Evolutionary conservation across 1,284 basidiomycete species (phyloP).

Genomic region (Cutaneotrichosporon dermatis): DNA sequence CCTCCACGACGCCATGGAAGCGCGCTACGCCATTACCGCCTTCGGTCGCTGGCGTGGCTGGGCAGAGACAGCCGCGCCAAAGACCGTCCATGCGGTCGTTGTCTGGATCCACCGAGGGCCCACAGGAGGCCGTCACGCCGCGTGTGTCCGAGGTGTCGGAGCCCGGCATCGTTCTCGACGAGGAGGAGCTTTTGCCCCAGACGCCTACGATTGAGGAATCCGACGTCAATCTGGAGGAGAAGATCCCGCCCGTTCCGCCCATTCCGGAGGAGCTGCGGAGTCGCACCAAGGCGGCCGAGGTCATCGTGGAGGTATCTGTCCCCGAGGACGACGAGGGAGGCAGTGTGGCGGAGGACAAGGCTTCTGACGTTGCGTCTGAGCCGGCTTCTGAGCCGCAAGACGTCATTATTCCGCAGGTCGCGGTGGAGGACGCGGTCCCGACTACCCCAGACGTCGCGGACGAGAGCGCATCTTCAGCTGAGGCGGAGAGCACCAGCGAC

Average conservation of each 20-base stretch:
- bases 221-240: neutral
- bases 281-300: neutral
- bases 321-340: neutral
- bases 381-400: too few species aligned
- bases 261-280: neutral
- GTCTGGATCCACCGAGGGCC: conserved; percentile 33
- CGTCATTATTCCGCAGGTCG: too few species aligned
- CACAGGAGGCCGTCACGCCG: conserved; percentile 31
- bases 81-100: conserved; percentile 24
- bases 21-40: conserved; percentile 20
- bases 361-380: neutral
- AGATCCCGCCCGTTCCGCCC: neutral
- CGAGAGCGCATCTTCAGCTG: too few species aligned
- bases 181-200: conserved; percentile 6
- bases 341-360: neutral
- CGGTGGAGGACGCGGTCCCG: too few species aligned
- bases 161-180: conserved; percentile 30
- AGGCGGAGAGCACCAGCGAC: too few species aligned
- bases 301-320: neutral
- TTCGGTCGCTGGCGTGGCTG: conserved; percentile 12
- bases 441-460: too few species aligned
- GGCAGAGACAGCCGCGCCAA: conserved; percentile 1
- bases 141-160: conserved; percentile 21
- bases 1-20: conserved; percentile 17
- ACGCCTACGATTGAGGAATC: neutral